Percentiles rank a stretch among this genome's conserved stretches.
Conservation (phyloP, 108 stramenopile genomes). For the Parietichytrium sp. region DNA sequence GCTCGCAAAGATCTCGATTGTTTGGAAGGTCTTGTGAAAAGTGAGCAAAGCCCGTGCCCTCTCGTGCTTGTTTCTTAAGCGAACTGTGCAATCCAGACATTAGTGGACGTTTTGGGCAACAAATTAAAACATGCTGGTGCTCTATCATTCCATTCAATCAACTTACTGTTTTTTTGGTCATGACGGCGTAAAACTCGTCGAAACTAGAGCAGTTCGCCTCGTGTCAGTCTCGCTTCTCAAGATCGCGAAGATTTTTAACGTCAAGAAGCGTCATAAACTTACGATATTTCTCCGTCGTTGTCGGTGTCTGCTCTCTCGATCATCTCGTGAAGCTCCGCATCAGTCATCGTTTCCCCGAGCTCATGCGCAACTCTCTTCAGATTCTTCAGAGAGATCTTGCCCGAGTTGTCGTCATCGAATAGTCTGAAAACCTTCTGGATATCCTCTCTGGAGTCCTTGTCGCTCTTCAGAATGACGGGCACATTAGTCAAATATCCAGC, state of each 20-base stretch:
- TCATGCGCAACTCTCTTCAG: slow-evolving; percentile 89
- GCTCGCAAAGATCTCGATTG: too few species aligned
- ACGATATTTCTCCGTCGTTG: slow-evolving; percentile 83
- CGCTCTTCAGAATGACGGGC: slow-evolving; percentile 48
- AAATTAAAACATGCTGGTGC: too few species aligned
- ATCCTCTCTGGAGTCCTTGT: slow-evolving; percentile 70
- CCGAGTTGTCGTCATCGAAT: slow-evolving; percentile 93
- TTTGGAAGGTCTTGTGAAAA: too few species aligned
- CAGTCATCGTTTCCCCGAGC: slow-evolving; percentile 92
- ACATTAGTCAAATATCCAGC: too few species aligned
- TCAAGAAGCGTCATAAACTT: too few species aligned
- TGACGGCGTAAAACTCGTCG: slow-evolving; percentile 38
- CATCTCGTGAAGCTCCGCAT: slow-evolving; percentile 97
- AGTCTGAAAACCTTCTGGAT: slow-evolving; percentile 91
- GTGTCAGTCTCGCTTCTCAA: slow-evolving; percentile 86
- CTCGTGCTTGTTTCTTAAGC: too few species aligned
- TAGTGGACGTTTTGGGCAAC: too few species aligned
- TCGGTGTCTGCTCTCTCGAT: slow-evolving; percentile 86
- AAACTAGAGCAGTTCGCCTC: too few species aligned
- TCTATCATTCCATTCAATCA: too few species aligned
- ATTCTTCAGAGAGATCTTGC: slow-evolving; percentile 86
- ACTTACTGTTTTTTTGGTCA: slow-evolving; percentile 34
- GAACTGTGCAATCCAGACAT: too few species aligned
- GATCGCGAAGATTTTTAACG: slow-evolving; percentile 83
- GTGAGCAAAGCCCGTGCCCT: too few species aligned